These are phyloP conservation scores for Plasmodium cynomolgi DNA, from an alignment of 169 alveolate species.

Conservation along the genomic window DNA sequence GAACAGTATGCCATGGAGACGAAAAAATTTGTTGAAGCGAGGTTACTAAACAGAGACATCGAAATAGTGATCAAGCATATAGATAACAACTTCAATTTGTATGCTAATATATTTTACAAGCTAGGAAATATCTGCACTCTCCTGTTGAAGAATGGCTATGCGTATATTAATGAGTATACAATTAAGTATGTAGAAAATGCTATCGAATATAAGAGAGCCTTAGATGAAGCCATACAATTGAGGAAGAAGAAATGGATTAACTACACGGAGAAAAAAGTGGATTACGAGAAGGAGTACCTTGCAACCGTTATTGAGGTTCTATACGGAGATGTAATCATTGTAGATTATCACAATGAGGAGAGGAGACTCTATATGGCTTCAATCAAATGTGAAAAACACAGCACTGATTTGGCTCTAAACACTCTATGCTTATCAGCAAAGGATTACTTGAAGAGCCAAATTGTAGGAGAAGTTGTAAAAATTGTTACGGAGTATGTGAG, in stretches of 20 bases:
- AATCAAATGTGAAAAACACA: constrained; percentile 65
- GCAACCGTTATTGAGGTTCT: constrained; percentile 59
- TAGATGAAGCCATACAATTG: constrained; percentile 66
- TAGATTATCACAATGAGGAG: constrained; percentile 72
- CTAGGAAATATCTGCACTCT: constrained; percentile 64
- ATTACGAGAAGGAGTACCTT: constrained; percentile 61
- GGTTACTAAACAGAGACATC: constrained; percentile 64
- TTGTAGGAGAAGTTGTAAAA: constrained; percentile 42
- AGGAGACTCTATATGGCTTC: constrained; percentile 72
- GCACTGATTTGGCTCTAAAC: constrained; percentile 42
- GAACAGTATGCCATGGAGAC: constrained; percentile 71
- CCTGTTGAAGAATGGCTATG: constrained; percentile 70
- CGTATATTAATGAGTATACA: constrained; percentile 69
- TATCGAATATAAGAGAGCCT: constrained; percentile 51
- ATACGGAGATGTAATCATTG: constrained; percentile 70
- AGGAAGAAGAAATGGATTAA: constrained; percentile 66
- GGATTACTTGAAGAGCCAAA: constrained; percentile 39
- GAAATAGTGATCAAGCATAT: constrained; percentile 60
- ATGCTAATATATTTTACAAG: constrained; percentile 54
- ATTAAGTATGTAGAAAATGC: constrained; percentile 63
- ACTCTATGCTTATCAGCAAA: constrained; percentile 58
- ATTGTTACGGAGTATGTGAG: constrained; percentile 66
- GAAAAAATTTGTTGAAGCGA: constrained; percentile 54
- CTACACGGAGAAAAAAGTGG: constrained; percentile 67
- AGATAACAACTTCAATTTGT: constrained; percentile 57